Percentiles rank a stretch among this genome's conserved stretches.
These are phyloP conservation scores for Dipteronia sinensis DNA, from an alignment of 345 rosid genomes.

Conservation along the genomic window DNA sequence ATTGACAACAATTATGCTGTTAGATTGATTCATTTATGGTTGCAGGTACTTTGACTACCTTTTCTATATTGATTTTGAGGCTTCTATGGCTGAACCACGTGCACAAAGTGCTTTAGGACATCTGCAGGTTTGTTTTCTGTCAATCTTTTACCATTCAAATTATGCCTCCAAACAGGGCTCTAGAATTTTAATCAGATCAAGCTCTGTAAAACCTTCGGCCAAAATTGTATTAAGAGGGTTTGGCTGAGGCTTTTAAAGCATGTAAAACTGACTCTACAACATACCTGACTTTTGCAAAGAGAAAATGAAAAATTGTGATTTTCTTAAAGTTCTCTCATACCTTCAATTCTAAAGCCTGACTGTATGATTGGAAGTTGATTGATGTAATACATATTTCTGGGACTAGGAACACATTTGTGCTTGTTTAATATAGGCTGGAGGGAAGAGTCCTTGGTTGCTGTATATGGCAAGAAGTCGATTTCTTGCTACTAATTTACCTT, in stretches of 20 bases:
- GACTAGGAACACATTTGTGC: background rate
- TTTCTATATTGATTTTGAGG: constrained; percentile 59
- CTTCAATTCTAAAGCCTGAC: background rate
- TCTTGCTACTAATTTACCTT: no score
- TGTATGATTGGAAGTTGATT: background rate
- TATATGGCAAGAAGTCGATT: background rate
- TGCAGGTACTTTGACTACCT: constrained; percentile 57
- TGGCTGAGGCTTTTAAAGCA: background rate
- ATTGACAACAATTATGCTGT: background rate
- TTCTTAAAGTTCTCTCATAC: background rate
- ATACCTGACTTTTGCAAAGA: background rate
- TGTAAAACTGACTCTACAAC: background rate
- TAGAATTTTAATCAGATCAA: background rate
- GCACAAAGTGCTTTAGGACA: constrained; percentile 55
- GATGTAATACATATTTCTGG: background rate
- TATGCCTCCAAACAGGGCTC: background rate
- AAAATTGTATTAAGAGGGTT: background rate
- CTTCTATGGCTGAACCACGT: constrained; percentile 62
- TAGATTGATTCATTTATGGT: constrained; percentile 7
- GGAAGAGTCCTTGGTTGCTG: background rate
- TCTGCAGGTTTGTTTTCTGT: constrained; percentile 40
- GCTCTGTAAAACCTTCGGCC: background rate
- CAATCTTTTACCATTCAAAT: background rate
- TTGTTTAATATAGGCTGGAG: background rate
- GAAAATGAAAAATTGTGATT: background rate